A percentile compares a stretch with the other conserved stretches of the same genome.
Evolutionary conservation across 2,329 filamentous ascomycete genomes (phyloP).

Genomic region (Chalaropsis ovoidea): DNA sequence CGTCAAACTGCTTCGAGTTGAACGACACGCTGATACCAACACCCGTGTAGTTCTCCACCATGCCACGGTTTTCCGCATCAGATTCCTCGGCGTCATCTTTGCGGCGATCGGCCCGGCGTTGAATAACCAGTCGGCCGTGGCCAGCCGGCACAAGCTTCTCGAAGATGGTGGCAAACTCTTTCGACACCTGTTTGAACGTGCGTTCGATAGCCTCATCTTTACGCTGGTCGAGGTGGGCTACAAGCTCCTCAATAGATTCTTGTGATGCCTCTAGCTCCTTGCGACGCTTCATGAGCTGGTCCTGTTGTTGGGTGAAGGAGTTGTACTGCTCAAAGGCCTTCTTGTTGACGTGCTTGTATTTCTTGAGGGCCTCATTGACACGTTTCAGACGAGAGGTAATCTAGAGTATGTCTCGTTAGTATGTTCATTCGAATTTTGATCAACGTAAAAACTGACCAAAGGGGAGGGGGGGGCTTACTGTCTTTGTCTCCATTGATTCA

Average conservation of each 20-base stretch:
- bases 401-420: slow-evolving; percentile 31
- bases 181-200: slow-evolving; percentile 95
- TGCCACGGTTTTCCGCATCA: slow-evolving; percentile 56
- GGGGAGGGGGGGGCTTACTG: slow-evolving; percentile 40
- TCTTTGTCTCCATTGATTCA: slow-evolving; percentile 67
- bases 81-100: slow-evolving; percentile 51
- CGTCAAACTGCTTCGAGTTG: slow-evolving; percentile 89
- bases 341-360: slow-evolving; percentile 97
- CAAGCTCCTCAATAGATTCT: slow-evolving; percentile 79
- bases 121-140: slow-evolving; percentile 82
- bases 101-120: slow-evolving; percentile 71
- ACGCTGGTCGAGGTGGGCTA: slow-evolving; percentile 81
- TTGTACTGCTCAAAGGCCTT: slow-evolving; percentile 99
- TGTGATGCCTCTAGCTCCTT: slow-evolving; percentile 81
- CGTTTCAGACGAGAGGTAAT: slow-evolving; percentile 67
- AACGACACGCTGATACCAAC: slow-evolving; percentile 97
- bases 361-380: slow-evolving; percentile 85
- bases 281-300: slow-evolving; percentile 72
- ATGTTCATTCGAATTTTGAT: not conserved
- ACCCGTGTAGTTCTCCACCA: slow-evolving; percentile 89
- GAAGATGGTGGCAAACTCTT: slow-evolving; percentile 86
- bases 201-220: slow-evolving; percentile 98
- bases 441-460: not conserved
- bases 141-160: slow-evolving; percentile 91
- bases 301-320: slow-evolving; percentile 87